Base-by-base conservation (phyloP, 2,329 filamentous ascomycete genomes). In the Neonectria ditissima region DNA sequence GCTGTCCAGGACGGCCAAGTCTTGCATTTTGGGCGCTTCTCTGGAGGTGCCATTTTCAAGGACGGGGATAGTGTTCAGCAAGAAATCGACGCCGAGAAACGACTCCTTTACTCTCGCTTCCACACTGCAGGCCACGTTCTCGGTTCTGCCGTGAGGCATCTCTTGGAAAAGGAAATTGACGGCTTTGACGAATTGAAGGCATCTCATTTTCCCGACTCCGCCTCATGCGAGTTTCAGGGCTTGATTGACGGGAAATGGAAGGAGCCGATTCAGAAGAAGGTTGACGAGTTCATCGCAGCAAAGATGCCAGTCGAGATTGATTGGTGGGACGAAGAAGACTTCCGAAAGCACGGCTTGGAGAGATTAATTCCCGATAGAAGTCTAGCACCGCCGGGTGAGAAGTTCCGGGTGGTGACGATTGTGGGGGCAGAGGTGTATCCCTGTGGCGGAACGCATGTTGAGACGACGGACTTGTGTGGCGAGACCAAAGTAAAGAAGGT, bases 121-220 rank as follows among this genome's bases (percentile, higher is more conserved):
- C 91, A 94, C 76, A 93, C 91, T 0, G 91, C 90, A 0, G 91
- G 91, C 34, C 91, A 94, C 69, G 86, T 93, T 3, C 83, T 93
- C 1, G 90, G 91, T 3, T 78, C 87, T 0, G 91, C 91, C 0
- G 87, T 92, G n/a, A 82, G 87, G 1, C 80, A 84, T 55, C 81
- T 91, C 0, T 77, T 87, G 1, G 82, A 85, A 65, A 77, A 81
- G 2, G 75, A 87, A 55, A 75, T 90, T 13, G 77, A 78, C 0
- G 80, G 79, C 22, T 88, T 91, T 62, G 84, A 87, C 61, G 91
- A 93, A 73, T 79, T 88, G 13, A 94, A 93, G 76, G 91, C 91
- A 0, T 89, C 85, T 4, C 91, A 94, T 73, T 90, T 89, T 68
- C 91, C 91, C 0, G 88, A 88, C 68, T 84, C 86, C 0, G 89